Conservation (phyloP, 176 grass and related monocot genomes). For the Carex myosuroides region DNA sequence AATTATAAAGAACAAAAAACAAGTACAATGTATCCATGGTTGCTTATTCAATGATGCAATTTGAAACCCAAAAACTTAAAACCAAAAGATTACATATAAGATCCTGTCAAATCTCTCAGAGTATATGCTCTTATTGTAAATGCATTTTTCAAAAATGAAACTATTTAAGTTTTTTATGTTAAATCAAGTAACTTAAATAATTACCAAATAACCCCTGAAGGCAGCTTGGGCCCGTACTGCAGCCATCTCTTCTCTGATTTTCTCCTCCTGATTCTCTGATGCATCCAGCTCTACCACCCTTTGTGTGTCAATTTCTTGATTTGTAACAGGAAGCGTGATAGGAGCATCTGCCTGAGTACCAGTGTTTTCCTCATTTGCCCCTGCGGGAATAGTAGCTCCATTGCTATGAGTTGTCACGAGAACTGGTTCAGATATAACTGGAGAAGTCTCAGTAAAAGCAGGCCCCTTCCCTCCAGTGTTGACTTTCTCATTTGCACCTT, state of each 20-base stretch:
- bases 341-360: constrained; percentile 16
- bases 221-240: constrained; percentile 82
- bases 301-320: constrained; percentile 30
- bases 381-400: constrained; percentile 22
- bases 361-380: constrained; percentile 33
- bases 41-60: neutral
- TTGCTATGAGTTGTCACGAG: constrained; percentile 41
- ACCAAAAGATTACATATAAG: neutral
- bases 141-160: neutral
- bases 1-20: neutral
- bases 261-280: constrained; percentile 28
- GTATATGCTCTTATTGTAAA: neutral
- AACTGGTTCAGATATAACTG: constrained; percentile 70
- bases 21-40: neutral
- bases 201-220: constrained; percentile 93
- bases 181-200: neutral
- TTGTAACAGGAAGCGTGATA: constrained; percentile 6
- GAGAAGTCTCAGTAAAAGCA: constrained; percentile 39
- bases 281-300: constrained; percentile 22
- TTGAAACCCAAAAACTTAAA: neutral
- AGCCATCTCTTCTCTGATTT: constrained; percentile 59
- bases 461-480: constrained; percentile 33
- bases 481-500: constrained; percentile 45
- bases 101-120: neutral
- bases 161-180: neutral